These are phyloP conservation scores for Polytolypa hystricis DNA, from an alignment of 2,329 filamentous ascomycete genomes.

Conservation along the genomic window DNA sequence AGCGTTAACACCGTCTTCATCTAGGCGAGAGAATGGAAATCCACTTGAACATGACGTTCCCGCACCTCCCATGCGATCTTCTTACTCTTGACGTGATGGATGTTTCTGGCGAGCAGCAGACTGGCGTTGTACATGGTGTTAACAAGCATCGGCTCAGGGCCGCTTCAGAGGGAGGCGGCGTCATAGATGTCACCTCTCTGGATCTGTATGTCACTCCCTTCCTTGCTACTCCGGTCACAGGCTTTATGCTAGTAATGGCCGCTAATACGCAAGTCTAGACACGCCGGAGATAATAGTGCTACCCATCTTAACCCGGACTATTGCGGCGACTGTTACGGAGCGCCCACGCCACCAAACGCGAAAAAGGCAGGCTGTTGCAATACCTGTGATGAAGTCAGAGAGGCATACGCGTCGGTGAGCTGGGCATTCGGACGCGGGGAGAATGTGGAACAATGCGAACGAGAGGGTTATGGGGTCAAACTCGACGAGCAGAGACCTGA, in stretches of 20 bases:
- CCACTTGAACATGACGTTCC: slow-evolving; percentile 93
- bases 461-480: slow-evolving; percentile 85
- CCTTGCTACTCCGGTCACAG: neutral
- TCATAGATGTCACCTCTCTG: slow-evolving; percentile 59
- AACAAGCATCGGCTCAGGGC: slow-evolving; percentile 76
- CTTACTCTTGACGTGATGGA: slow-evolving; percentile 98
- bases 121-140: slow-evolving; percentile 84
- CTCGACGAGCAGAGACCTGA: slow-evolving; percentile 80
- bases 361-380: slow-evolving; percentile 86
- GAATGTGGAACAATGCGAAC: slow-evolving; percentile 85
- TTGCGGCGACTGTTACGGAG: slow-evolving; percentile 90
- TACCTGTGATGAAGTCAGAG: slow-evolving; percentile 90
- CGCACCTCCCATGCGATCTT: slow-evolving; percentile 84
- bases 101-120: slow-evolving; percentile 92
- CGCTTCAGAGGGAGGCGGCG: slow-evolving; percentile 59
- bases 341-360: slow-evolving; percentile 57
- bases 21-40: slow-evolving; percentile 97
- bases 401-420: slow-evolving; percentile 77
- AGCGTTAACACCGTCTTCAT: slow-evolving; percentile 9
- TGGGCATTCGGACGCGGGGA: slow-evolving; percentile 95
- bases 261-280: slow-evolving; percentile 35
- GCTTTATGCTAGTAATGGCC: neutral
- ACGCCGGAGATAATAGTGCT: slow-evolving; percentile 56
- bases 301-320: slow-evolving; percentile 80
- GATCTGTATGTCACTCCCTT: slow-evolving; percentile 43